Conservation (phyloP, 176 grass and related monocot genomes). For the Triticum urartu region DNA sequence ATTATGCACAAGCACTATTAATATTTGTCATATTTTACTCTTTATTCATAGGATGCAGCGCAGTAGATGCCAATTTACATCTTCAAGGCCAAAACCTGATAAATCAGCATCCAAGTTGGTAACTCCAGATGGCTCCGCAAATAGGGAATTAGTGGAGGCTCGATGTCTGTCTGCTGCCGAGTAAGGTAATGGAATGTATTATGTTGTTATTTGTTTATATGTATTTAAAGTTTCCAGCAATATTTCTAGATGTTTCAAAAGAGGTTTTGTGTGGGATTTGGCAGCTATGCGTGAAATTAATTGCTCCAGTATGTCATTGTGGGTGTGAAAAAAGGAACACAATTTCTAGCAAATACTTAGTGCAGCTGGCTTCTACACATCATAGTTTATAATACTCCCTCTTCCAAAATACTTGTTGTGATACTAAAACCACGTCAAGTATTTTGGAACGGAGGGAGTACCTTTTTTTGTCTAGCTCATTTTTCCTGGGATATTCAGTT, state of each 20-base stretch:
- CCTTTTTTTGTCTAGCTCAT: not conserved
- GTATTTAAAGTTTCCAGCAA: not conserved
- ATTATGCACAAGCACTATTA: not conserved
- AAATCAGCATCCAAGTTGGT: conserved; percentile 46
- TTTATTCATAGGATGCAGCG: conserved; percentile 86
- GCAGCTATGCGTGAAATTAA: not conserved
- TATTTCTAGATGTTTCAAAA: not conserved
- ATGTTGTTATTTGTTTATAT: not conserved
- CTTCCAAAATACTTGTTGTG: no score
- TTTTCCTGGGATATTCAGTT: not conserved
- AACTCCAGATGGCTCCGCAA: conserved; percentile 55
- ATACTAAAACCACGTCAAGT: no score
- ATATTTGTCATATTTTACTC: not conserved
- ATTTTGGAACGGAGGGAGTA: no score
- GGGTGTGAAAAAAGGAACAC: not conserved
- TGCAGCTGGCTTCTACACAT: not conserved
- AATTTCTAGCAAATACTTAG: not conserved
- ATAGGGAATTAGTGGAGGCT: conserved; percentile 77
- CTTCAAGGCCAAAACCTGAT: conserved; percentile 83
- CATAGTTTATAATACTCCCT: not conserved
- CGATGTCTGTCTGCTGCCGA: conserved; percentile 69
- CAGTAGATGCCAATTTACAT: conserved; percentile 94
- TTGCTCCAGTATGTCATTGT: conserved; percentile 17
- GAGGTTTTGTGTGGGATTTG: not conserved
- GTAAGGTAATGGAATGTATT: conserved; percentile 46